Evolutionary conservation across 129 eudicot species (phyloP).

Genomic region (Silybum marianum): DNA sequence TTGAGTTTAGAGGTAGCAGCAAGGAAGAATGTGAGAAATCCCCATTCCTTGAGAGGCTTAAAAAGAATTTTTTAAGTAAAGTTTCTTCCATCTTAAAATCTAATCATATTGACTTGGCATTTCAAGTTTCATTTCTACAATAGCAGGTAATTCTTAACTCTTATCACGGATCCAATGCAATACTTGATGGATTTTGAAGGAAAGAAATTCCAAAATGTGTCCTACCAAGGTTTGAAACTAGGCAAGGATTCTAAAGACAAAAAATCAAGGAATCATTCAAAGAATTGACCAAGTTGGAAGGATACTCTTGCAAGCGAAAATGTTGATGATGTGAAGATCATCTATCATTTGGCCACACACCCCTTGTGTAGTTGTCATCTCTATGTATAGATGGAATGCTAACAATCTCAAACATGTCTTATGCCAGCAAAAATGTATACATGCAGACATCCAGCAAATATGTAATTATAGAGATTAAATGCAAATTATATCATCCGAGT

Average conservation of each 20-base stretch:
- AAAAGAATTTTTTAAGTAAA: slow-evolving; percentile 62
- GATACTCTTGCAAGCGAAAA: slow-evolving; percentile 71
- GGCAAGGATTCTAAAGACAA: slow-evolving; percentile 75
- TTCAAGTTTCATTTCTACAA: background rate
- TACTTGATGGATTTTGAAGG: slow-evolving; percentile 94
- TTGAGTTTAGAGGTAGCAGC: too few species aligned
- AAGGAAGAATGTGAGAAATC: slow-evolving; percentile 36
- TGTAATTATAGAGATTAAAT: too few species aligned
- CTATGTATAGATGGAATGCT: too few species aligned
- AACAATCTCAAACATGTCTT: slow-evolving; percentile 37
- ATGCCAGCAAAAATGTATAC: slow-evolving; percentile 45
- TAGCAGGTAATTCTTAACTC: slow-evolving; percentile 49
- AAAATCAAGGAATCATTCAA: slow-evolving; percentile 88
- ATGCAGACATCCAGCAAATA: slow-evolving; percentile 74
- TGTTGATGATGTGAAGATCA: slow-evolving; percentile 89
- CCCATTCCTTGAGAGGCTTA: slow-evolving; percentile 54
- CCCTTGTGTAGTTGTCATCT: slow-evolving; percentile 97
- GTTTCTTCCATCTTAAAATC: background rate
- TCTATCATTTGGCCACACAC: slow-evolving; percentile 91
- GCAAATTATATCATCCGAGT: too few species aligned
- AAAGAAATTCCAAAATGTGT: slow-evolving; percentile 90
- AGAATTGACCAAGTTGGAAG: slow-evolving; percentile 94
- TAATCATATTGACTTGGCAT: background rate
- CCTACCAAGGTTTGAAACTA: slow-evolving; percentile 88
- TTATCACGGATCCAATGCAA: slow-evolving; percentile 88